These are phyloP conservation scores for Phyllachora maydis DNA, from an alignment of 2,329 filamentous ascomycete genomes.

Conservation along the genomic window DNA sequence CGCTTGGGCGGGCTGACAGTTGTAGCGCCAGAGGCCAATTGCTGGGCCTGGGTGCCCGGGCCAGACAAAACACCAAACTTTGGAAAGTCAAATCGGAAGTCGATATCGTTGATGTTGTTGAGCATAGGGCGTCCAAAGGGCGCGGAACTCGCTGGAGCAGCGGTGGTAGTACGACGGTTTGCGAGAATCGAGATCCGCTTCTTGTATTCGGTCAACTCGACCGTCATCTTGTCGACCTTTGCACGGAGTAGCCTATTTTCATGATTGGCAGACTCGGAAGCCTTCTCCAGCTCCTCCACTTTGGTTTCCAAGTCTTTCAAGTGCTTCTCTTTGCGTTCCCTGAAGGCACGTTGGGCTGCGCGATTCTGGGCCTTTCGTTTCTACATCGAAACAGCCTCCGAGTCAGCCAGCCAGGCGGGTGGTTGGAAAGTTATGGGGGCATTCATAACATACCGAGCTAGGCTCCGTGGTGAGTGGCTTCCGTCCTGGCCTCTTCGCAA, in stretches of 20 bases:
- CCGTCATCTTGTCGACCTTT: slow-evolving; percentile 74
- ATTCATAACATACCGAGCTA: slow-evolving; percentile 57
- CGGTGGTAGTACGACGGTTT: slow-evolving; percentile 7
- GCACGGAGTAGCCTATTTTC: slow-evolving; percentile 70
- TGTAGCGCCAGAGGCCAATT: no score
- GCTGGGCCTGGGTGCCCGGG: slow-evolving; percentile 13
- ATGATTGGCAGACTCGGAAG: slow-evolving; percentile 60
- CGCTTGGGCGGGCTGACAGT: slow-evolving; percentile 4
- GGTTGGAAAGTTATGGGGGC: slow-evolving; percentile 1
- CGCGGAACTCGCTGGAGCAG: slow-evolving; percentile 11
- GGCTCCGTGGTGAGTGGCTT: slow-evolving; percentile 93
- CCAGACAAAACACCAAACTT: slow-evolving; percentile 63
- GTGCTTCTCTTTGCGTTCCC: slow-evolving; percentile 87
- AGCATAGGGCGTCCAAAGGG: slow-evolving; percentile 25
- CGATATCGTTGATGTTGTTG: slow-evolving; percentile 48
- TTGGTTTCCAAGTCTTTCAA: slow-evolving; percentile 68
- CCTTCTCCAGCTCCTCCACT: slow-evolving; percentile 58
- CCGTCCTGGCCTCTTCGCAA: slow-evolving; percentile 84
- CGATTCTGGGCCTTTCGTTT: slow-evolving; percentile 93
- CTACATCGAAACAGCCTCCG: no score
- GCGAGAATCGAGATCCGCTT: slow-evolving; percentile 52
- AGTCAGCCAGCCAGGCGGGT: no score
- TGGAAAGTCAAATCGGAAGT: slow-evolving; percentile 91
- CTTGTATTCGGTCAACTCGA: slow-evolving; percentile 76
- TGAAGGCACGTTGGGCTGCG: slow-evolving; percentile 80